Evolutionary conservation across 441 rosid genomes (phyloP).

Genomic region (Metrosideros polymorpha): DNA sequence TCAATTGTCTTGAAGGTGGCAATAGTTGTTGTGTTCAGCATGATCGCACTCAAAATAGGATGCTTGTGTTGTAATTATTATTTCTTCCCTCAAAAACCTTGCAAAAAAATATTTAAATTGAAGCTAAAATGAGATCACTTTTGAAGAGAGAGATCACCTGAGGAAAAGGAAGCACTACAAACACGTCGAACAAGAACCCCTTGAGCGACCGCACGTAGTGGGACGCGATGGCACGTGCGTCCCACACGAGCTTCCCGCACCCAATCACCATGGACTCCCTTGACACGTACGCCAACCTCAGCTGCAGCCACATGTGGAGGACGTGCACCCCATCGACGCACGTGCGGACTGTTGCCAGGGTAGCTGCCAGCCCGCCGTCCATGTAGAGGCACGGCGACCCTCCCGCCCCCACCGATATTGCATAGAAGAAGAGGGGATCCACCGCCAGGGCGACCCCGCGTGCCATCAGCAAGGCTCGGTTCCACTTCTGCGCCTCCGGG

Average conservation of each 20-base stretch:
- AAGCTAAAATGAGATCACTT: neutral
- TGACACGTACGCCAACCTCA: slow-evolving; percentile 58
- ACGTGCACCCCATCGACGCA: slow-evolving; percentile 46
- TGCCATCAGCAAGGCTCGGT: slow-evolving; percentile 45
- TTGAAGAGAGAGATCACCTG: slow-evolving; percentile 28
- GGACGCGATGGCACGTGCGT: slow-evolving; percentile 39
- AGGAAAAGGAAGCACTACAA: slow-evolving; percentile 61
- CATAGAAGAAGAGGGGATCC: slow-evolving; percentile 58
- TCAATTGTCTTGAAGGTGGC: neutral
- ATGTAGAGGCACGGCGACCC: slow-evolving; percentile 48
- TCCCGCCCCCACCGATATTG: slow-evolving; percentile 34
- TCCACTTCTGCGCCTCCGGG: slow-evolving; percentile 45
- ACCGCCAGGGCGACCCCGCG: slow-evolving; percentile 55
- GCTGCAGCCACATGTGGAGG: slow-evolving; percentile 53
- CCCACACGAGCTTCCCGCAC: slow-evolving; percentile 75
- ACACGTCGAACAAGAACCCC: slow-evolving; percentile 61
- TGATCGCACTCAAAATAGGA: neutral
- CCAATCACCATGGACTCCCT: slow-evolving; percentile 58
- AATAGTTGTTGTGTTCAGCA: neutral
- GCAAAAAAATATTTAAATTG: neutral
- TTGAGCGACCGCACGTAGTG: slow-evolving; percentile 44
- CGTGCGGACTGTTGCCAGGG: slow-evolving; percentile 47
- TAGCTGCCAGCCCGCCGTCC: slow-evolving; percentile 44
- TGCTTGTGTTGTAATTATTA: neutral
- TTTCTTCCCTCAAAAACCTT: neutral